A percentile compares a stretch with the other conserved stretches of the same genome.
Conservation (phyloP, 2,329 filamentous ascomycete genomes). For the Colletotrichum karsti region DNA sequence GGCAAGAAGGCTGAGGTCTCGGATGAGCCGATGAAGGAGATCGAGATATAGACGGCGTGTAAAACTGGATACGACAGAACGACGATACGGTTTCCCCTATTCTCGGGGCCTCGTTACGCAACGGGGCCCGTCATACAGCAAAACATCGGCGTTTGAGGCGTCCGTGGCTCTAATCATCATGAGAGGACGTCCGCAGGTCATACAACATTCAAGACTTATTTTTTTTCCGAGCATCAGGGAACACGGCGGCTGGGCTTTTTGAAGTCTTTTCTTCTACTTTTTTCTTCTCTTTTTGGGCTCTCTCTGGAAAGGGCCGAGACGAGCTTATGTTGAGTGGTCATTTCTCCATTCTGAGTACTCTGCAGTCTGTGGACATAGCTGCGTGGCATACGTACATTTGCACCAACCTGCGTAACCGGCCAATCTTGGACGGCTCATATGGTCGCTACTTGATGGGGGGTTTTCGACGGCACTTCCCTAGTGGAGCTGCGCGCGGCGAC, state of each 20-base stretch:
- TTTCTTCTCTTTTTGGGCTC: conserved; percentile 22
- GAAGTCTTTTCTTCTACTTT: conserved; percentile 5
- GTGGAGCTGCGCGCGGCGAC: not conserved
- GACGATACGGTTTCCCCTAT: conserved; percentile 32
- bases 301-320: conserved; percentile 28
- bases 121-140: conserved; percentile 28
- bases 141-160: conserved; percentile 31
- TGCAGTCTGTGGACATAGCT: conserved; percentile 28
- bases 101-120: conserved; percentile 25
- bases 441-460: not conserved
- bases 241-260: conserved; percentile 26
- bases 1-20: conserved; percentile 51
- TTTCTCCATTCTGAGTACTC: conserved; percentile 15
- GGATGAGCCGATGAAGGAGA: conserved; percentile 67
- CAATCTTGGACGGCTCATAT: not conserved
- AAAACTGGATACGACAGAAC: conserved; percentile 35
- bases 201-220: conserved; percentile 28
- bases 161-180: conserved; percentile 28
- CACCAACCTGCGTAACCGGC: conserved; percentile 12
- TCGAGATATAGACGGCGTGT: conserved; percentile 60
- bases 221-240: conserved; percentile 25
- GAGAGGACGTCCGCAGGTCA: conserved; percentile 29
- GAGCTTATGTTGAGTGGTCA: conserved; percentile 20
- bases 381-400: conserved; percentile 30
- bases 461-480: not conserved